phyloP scores from a whole-genome alignment of 495 filamentous ascomycete species.

The Penicillium fimorum region DNA sequence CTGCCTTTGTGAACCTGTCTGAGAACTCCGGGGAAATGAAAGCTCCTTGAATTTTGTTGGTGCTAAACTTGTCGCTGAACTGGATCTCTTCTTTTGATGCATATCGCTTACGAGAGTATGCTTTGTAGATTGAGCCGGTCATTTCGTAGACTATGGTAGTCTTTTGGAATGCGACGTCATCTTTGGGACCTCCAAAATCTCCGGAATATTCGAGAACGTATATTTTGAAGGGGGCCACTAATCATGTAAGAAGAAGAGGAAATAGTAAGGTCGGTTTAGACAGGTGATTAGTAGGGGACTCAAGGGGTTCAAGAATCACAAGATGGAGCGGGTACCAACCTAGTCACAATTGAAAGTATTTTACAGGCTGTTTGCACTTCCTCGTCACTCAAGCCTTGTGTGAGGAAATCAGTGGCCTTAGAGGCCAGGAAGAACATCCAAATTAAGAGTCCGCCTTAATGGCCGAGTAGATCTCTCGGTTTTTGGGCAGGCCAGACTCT shows the following conservation, averaged over 20 bases:
- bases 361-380: not conserved
- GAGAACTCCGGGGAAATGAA: conserved; percentile 3
- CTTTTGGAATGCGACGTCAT: not conserved
- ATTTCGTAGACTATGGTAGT: conserved; percentile 5
- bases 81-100: not conserved
- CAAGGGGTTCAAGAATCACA: not conserved
- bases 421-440: not conserved
- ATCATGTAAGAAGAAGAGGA: not conserved
- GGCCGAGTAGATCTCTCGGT: not conserved
- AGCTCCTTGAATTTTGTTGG: conserved; percentile 2
- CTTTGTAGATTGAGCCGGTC: conserved; percentile 4
- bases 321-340: not conserved
- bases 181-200: conserved; percentile 5
- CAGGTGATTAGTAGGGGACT: not conserved
- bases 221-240: not conserved
- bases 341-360: conserved; percentile 5
- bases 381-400: not conserved
- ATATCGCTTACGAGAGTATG: conserved; percentile 6
- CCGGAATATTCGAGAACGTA: conserved; percentile 7
- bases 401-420: not conserved
- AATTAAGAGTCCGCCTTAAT: not conserved
- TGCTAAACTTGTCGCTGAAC: conserved; percentile 2
- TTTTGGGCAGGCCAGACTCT: not conserved
- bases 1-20: conserved; percentile 7
- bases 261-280: conserved; percentile 10